Base-by-base conservation (phyloP, 495 filamentous ascomycete species). In the Corynascus novoguineensis region DNA sequence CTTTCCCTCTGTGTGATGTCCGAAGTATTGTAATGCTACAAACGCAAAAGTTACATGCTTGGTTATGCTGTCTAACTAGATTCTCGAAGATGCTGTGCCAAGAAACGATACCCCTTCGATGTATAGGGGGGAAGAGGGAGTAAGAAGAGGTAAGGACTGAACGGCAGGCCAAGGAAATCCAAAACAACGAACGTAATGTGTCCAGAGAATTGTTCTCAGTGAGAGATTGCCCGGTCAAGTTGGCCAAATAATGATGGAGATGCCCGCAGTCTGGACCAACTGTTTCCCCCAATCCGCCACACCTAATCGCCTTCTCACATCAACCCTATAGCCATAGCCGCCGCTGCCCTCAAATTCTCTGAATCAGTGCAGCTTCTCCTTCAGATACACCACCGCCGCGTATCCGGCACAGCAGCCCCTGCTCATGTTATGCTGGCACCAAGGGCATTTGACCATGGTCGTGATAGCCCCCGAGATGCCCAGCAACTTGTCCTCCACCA, bases 401-500 rank as follows among this genome's bases (percentile, higher is more conserved):
- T 86, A 91, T 15, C 86, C 86, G 19, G 85, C 76, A 67, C 88
- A 92, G 67, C 88, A 92, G 48, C 70, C 65, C 19, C 77, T 82
- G 50, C 75, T 85, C 86, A 92, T 90, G 29, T 78, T 76, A 74
- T 92, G 88, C 25, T 75, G 70, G 71, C 88, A 92, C 86, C 88
- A 92, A 50, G 86, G 87, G 62, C 87, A 90, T 57, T 81, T 81
- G 21, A 86, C 80, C 65, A 78, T 78, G 17, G 78, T 81, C 27
- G 79, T 80, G 60, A 81, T 73, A 22, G 77, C 74, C 12, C 80
- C 75, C 52, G 76, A 75, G 24, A 78, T 71, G n/a, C 76, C 74
- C 28, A 78, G 61, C 55, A 67, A 51, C 56, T 64, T 63, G 59
- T 81, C 78, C 56, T 77, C 67, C 1, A 79, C 73, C 17, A 81